These are phyloP conservation scores for Erythrobasidium hasegawianum DNA, from an alignment of 1,284 basidiomycete species.

Conservation along the genomic window DNA sequence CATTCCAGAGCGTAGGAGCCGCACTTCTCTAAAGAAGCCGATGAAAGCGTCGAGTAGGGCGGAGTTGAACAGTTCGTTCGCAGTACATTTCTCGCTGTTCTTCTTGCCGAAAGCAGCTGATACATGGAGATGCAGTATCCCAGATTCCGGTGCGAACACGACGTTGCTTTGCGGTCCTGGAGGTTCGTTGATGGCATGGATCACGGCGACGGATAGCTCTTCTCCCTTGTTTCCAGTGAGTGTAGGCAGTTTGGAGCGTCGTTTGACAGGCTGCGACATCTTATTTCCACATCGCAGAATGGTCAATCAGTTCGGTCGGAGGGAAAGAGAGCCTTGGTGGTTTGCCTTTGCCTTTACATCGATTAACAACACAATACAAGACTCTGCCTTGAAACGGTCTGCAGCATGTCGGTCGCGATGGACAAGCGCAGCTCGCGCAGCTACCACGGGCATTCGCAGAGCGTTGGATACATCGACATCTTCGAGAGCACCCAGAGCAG, in stretches of 20 bases:
- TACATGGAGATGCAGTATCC: not conserved
- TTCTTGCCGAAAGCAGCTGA: not conserved
- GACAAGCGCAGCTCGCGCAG: slow-evolving; percentile 33
- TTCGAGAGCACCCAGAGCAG: slow-evolving; percentile 32
- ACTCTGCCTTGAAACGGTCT: not conserved
- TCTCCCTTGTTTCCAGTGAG: not conserved
- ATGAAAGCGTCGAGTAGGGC: not conserved
- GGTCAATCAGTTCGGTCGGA: no score
- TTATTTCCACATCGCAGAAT: no score
- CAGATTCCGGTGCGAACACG: slow-evolving; percentile 6
- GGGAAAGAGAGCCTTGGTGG: no score
- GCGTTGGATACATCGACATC: slow-evolving; percentile 18
- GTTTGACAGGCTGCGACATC: no score
- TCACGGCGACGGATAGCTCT: not conserved
- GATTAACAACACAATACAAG: no score
- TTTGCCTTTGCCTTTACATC: no score
- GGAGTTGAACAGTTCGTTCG: not conserved
- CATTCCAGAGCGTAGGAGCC: not conserved
- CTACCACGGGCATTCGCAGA: slow-evolving; percentile 5
- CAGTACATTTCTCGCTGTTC: not conserved
- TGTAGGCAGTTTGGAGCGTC: not conserved
- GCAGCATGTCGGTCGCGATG: slow-evolving; percentile 14
- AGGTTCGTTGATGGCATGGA: not conserved
- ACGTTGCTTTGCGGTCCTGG: not conserved
- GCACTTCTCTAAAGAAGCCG: slow-evolving; percentile 1